These are phyloP conservation scores for Mucor circinelloides DNA, from an alignment of 371 early-diverging fungal species.

Conservation along the genomic window DNA sequence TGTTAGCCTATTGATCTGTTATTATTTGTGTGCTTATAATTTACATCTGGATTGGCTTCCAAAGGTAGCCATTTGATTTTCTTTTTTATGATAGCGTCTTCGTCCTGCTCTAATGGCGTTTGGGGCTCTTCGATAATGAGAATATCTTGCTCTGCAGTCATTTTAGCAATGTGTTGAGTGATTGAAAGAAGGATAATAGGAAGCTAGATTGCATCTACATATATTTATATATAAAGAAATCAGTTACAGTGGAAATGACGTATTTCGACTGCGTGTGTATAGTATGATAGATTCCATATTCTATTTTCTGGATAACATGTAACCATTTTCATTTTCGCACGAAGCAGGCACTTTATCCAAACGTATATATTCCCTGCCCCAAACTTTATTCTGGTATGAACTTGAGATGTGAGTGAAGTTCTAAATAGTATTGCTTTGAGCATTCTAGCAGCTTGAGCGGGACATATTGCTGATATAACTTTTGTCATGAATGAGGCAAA, in stretches of 20 bases:
- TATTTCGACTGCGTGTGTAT: not conserved
- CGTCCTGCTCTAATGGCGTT: not conserved
- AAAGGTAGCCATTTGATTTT: slow-evolving; percentile 75
- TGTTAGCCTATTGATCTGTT: not conserved
- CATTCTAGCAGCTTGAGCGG: not conserved
- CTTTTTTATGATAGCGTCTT: not conserved
- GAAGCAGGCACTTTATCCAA: not conserved
- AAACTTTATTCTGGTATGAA: too few species aligned
- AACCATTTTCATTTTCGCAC: not conserved
- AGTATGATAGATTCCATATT: not conserved
- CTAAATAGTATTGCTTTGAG: not conserved
- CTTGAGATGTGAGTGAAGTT: not conserved
- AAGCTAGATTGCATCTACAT: not conserved
- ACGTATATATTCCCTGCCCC: not conserved
- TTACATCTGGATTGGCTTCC: slow-evolving; percentile 84
- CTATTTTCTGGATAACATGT: not conserved
- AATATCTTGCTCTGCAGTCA: not conserved
- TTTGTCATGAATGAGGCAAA: not conserved
- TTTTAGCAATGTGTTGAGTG: not conserved
- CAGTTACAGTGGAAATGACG: not conserved
- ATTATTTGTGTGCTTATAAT: not conserved
- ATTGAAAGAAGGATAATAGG: not conserved
- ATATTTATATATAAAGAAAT: not conserved
- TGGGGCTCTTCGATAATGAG: not conserved
- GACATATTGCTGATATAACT: not conserved